Evolutionary conservation across 805 yeast genomes (phyloP).

Genomic region (Suhomyces faveliae): DNA sequence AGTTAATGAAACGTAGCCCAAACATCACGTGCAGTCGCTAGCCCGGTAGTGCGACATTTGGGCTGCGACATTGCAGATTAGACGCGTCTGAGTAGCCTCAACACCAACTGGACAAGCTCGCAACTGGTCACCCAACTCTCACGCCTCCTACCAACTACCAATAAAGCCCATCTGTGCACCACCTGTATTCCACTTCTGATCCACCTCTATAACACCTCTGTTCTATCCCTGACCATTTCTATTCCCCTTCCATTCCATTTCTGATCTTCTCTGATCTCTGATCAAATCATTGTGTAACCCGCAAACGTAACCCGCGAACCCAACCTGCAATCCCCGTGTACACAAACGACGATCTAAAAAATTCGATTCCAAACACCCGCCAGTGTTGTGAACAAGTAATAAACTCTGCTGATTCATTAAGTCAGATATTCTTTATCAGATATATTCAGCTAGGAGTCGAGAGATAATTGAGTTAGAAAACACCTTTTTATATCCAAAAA

Average conservation of each 20-base stretch:
- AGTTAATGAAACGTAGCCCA: background rate
- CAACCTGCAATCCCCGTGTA: conserved; percentile 1
- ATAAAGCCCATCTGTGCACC: no score
- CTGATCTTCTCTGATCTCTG: no score
- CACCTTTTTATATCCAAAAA: background rate
- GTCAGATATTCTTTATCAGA: background rate
- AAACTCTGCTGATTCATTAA: background rate
- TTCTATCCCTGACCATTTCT: no score
- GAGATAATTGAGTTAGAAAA: background rate
- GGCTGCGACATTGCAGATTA: conserved; percentile 3
- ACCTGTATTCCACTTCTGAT: no score
- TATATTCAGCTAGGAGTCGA: background rate
- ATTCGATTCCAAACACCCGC: conserved; percentile 7
- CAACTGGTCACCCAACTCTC: background rate
- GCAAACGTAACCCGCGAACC: background rate
- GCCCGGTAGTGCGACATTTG: conserved; percentile 4
- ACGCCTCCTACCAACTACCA: background rate
- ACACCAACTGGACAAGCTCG: no score
- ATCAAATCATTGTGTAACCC: no score
- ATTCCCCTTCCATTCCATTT: no score
- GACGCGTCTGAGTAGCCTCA: no score
- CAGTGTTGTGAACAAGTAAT: conserved; percentile 2
- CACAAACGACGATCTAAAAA: conserved; percentile 8
- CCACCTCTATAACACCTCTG: no score
- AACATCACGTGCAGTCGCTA: background rate